phyloP scores from a whole-genome alignment of 257 asterid genomes.

The Misopates orontium region DNA sequence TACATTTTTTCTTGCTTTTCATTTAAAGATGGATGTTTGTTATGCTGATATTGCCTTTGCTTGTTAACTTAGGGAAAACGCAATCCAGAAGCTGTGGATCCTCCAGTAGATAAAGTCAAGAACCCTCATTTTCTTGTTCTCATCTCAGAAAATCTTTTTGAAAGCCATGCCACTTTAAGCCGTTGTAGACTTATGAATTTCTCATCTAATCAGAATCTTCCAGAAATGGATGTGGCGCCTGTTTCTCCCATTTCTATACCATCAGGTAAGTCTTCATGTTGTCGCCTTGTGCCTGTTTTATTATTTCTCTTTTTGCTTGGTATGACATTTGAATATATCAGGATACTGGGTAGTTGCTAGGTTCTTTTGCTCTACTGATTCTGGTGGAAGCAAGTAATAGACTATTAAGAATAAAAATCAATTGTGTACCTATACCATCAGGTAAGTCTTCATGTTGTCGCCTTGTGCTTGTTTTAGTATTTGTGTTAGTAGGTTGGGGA shows the following conservation, averaged over 20 bases:
- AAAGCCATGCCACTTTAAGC: slow-evolving; percentile 71
- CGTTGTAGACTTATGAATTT: slow-evolving; percentile 59
- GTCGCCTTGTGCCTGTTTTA: background rate
- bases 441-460: no score
- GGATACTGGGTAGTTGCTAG: no score
- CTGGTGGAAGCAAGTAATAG: no score
- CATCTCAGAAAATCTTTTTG: slow-evolving; percentile 74
- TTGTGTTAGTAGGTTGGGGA: no score
- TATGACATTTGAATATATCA: no score
- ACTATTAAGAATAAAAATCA: no score
- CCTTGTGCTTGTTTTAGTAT: background rate
- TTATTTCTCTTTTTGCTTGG: no score
- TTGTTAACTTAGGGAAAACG: slow-evolving; percentile 65
- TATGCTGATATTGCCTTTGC: slow-evolving; percentile 26
- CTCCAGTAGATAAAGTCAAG: slow-evolving; percentile 60
- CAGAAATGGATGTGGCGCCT: slow-evolving; percentile 65
- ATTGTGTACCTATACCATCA: no score
- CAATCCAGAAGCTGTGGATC: slow-evolving; percentile 65
- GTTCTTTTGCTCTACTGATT: no score
- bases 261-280: slow-evolving; percentile 51
- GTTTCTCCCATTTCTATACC: slow-evolving; percentile 57
- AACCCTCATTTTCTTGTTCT: slow-evolving; percentile 88
- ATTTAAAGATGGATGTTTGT: slow-evolving; percentile 3
- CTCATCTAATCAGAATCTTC: slow-evolving; percentile 65
- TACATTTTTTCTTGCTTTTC: no score